Conservation (phyloP, 116 monocot genomes). For the Phalaenopsis hybrid region DNA sequence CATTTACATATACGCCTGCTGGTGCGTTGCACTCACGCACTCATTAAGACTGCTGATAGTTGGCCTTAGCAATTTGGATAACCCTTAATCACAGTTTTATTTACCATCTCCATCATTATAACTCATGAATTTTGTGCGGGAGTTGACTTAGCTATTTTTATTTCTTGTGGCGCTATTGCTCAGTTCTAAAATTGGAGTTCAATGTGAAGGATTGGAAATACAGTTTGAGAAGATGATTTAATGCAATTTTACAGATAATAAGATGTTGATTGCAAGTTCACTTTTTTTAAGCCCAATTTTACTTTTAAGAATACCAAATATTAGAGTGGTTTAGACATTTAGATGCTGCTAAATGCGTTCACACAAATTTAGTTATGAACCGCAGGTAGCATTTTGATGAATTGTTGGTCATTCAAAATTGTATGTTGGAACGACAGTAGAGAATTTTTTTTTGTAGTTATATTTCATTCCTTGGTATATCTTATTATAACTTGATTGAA, state of each 20-base stretch:
- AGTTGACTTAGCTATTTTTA: too few species aligned
- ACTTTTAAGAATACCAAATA: background rate
- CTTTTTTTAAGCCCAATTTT: background rate
- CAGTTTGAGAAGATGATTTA: background rate
- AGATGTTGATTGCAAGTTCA: background rate
- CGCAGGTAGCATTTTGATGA: background rate
- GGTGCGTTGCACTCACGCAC: background rate
- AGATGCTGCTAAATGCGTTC: background rate
- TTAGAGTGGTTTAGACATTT: background rate
- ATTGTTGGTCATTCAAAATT: background rate
- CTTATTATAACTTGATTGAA: background rate
- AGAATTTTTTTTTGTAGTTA: background rate
- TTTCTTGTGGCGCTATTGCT: background rate
- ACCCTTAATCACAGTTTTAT: background rate
- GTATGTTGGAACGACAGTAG: background rate
- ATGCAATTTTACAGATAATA: background rate
- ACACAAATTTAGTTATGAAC: slow-evolving; percentile 1
- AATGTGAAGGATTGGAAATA: background rate
- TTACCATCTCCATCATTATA: background rate
- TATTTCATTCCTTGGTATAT: background rate
- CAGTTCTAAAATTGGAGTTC: too few species aligned
- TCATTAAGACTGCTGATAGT: background rate
- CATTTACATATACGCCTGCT: background rate
- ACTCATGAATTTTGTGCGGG: background rate
- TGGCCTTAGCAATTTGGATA: background rate